Evolutionary conservation across 2,329 filamentous ascomycete species (phyloP).

Genomic region (Xylariaceae sp.): DNA sequence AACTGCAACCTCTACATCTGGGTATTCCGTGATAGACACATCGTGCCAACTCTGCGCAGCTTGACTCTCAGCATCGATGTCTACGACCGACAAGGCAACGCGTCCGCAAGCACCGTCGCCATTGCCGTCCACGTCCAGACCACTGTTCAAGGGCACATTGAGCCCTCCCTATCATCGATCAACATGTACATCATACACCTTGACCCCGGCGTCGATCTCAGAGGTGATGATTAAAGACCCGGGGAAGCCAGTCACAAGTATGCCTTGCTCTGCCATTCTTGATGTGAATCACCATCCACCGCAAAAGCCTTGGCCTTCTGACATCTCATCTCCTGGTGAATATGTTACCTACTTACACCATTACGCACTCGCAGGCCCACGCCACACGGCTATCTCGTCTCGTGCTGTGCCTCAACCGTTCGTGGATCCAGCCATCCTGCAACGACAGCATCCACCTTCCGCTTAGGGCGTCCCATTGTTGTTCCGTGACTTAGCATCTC

Average conservation of each 20-base stretch:
- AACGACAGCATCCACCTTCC: slow-evolving; percentile 21
- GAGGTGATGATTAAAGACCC: slow-evolving; percentile 23
- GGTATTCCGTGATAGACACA: background rate
- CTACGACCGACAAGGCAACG: slow-evolving; percentile 6
- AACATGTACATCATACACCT: slow-evolving; percentile 25
- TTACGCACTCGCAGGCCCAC: slow-evolving; percentile 16
- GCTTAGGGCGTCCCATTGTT: background rate
- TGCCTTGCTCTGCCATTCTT: slow-evolving; percentile 6
- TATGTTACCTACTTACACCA: background rate
- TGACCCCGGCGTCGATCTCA: slow-evolving; percentile 21
- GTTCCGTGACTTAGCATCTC: slow-evolving; percentile 1
- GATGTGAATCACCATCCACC: slow-evolving; percentile 4
- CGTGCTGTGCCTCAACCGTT: slow-evolving; percentile 31
- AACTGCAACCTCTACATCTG: background rate
- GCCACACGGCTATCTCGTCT: slow-evolving; percentile 25
- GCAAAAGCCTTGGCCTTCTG: background rate
- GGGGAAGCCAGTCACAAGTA: slow-evolving; percentile 18
- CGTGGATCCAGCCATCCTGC: slow-evolving; percentile 29
- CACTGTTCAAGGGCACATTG: slow-evolving; percentile 24
- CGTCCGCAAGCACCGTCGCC: slow-evolving; percentile 5
- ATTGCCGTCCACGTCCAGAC: slow-evolving; percentile 10
- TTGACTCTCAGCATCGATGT: slow-evolving; percentile 1
- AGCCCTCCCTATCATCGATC: slow-evolving; percentile 20
- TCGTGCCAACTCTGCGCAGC: background rate
- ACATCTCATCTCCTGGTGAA: too few species aligned